Evolutionary conservation across 306 rosid species (phyloP).

Genomic region (Arachis hypogaea): DNA sequence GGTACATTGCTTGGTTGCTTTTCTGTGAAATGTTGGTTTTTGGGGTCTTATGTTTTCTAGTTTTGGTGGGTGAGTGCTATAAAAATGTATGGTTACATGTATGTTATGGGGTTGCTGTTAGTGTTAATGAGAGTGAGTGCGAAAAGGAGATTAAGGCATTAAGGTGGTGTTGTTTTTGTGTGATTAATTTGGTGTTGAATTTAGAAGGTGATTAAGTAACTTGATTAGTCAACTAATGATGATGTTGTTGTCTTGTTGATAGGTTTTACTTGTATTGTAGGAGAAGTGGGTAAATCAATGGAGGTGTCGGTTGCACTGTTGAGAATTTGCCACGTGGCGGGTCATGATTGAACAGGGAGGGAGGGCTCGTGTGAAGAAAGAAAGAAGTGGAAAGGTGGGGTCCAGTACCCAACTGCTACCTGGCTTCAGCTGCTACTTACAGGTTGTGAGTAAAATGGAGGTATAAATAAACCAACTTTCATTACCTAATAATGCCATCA

Average conservation of each 20-base stretch:
- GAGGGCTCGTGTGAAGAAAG: constrained; percentile 1
- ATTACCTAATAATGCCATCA: background rate
- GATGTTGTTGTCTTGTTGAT: background rate
- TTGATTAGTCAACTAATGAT: background rate
- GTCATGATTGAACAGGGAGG: background rate
- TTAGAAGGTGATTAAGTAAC: constrained; percentile 3
- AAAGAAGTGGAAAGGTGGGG: constrained; percentile 21
- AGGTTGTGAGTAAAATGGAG: constrained; percentile 7
- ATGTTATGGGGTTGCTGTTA: background rate
- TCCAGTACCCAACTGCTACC: constrained; percentile 34
- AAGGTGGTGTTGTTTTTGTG: background rate
- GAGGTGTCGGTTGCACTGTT: constrained; percentile 49
- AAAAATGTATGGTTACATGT: constrained; percentile 1
- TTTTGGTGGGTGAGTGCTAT: constrained; percentile 7
- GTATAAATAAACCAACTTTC: constrained; percentile 9
- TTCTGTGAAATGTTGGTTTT: background rate
- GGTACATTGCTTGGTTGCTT: background rate
- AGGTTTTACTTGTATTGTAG: background rate
- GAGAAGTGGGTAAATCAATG: constrained; percentile 14
- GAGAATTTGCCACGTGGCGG: constrained; percentile 37
- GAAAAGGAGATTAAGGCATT: too few species aligned
- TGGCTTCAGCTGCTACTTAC: constrained; percentile 19
- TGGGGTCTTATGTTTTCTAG: background rate
- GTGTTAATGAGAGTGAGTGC: background rate
- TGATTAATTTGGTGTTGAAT: background rate